phyloP scores from a whole-genome alignment of 768 basidiomycete genomes.

The Pholiota microspora region DNA sequence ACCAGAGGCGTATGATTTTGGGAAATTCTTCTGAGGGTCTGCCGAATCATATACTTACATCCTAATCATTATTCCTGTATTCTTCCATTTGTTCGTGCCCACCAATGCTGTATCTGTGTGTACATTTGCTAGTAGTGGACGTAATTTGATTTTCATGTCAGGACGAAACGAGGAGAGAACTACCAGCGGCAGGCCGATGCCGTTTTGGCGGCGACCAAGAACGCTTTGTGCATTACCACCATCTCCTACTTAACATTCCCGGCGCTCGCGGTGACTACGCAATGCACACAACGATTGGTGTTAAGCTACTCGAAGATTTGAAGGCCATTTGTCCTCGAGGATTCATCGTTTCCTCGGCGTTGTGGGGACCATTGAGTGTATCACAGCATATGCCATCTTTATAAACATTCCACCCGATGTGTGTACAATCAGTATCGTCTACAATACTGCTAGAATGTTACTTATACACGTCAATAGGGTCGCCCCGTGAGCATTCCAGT shows the following conservation, averaged over 20 bases:
- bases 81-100: not conserved
- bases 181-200: not conserved
- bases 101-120: not conserved
- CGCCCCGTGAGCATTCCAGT: not conserved
- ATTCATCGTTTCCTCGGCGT: constrained; percentile 1
- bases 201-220: not conserved
- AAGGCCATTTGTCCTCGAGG: not conserved
- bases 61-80: not conserved
- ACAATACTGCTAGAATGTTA: too few species aligned
- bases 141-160: not conserved
- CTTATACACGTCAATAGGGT: not conserved
- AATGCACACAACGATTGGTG: not conserved
- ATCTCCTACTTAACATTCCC: not conserved
- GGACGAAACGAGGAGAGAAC: not conserved
- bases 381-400: not conserved
- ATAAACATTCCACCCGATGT: too few species aligned
- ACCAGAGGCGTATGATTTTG: constrained; percentile 53
- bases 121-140: not conserved
- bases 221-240: not conserved
- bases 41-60: not conserved
- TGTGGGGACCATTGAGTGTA: too few species aligned
- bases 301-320: not conserved
- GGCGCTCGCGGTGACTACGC: not conserved
- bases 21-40: constrained; percentile 52
- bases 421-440: too few species aligned